Evolutionary conservation across 768 basidiomycete genomes (phyloP).

Genomic region (Pisolithus sp.): DNA sequence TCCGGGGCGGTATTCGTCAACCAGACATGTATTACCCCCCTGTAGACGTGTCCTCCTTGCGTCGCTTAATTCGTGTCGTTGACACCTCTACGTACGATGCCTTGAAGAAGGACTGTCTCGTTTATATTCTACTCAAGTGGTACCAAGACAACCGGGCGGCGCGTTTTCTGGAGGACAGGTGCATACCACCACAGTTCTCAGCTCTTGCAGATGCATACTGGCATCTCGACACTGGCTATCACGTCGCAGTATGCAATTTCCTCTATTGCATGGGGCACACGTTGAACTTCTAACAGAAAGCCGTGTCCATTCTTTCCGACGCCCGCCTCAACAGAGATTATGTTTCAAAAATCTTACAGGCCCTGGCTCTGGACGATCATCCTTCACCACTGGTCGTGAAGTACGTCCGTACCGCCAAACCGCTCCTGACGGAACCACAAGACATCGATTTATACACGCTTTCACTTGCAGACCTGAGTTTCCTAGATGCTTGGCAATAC

Average conservation of each 20-base stretch:
- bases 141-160: conserved; percentile 56
- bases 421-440: conserved; percentile 57
- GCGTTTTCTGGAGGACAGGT: conserved; percentile 44
- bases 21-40: conserved; percentile 69
- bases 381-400: conserved; percentile 53
- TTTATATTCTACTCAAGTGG: conserved; percentile 81
- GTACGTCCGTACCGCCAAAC: conserved; percentile 73
- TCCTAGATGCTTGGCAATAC: conserved; percentile 71
- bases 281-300: conserved; percentile 38
- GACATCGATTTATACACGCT: conserved; percentile 67
- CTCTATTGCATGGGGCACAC: neutral
- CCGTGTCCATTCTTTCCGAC: conserved; percentile 69
- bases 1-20: conserved; percentile 52
- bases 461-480: conserved; percentile 58
- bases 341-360: conserved; percentile 70
- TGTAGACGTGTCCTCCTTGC: conserved; percentile 44
- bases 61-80: conserved; percentile 55
- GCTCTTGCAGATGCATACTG: conserved; percentile 81
- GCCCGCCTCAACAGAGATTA: conserved; percentile 70
- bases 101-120: conserved; percentile 73
- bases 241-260: conserved; percentile 48
- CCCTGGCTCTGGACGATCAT: conserved; percentile 37
- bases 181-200: conserved; percentile 72
- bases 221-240: conserved; percentile 67
- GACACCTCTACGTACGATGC: conserved; percentile 57